Evolutionary conservation across 805 yeast species (phyloP).

Genomic region (Lachancea waltii): DNA sequence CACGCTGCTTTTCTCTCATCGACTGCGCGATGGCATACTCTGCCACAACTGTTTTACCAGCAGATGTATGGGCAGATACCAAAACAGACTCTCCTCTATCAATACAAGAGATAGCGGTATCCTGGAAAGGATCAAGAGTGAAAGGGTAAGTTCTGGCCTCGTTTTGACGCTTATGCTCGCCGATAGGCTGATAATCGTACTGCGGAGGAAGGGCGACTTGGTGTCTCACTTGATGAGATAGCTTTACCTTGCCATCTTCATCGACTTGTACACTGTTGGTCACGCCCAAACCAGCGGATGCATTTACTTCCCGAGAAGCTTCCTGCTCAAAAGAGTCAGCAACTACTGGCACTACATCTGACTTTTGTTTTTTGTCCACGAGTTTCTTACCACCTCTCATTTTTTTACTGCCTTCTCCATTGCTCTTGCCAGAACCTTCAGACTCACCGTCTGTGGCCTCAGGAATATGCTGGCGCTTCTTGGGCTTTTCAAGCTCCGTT

Average conservation of each 20-base stretch:
- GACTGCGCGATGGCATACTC: constrained; percentile 96
- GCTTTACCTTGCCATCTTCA: constrained; percentile 51
- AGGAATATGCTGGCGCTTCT: too few relatives aligned
- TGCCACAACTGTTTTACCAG: constrained; percentile 96
- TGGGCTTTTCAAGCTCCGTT: constrained; percentile 6
- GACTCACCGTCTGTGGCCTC: too few relatives aligned
- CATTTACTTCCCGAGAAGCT: constrained; percentile 83
- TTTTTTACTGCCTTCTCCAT: too few relatives aligned
- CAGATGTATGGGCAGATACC: constrained; percentile 96
- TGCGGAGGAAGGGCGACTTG: constrained; percentile 95
- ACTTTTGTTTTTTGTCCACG: constrained; percentile 36
- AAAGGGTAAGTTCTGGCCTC: constrained; percentile 92
- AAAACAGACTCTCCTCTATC: constrained; percentile 91
- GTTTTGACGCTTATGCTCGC: constrained; percentile 68
- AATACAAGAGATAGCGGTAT: constrained; percentile 91
- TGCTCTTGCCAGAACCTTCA: too few relatives aligned
- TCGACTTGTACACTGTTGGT: constrained; percentile 34
- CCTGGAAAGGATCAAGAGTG: constrained; percentile 93
- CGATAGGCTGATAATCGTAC: constrained; percentile 80
- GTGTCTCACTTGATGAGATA: constrained; percentile 92
- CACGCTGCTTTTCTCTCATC: constrained; percentile 84
- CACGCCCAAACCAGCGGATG: constrained; percentile 62
- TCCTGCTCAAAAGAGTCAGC: constrained; percentile 85
- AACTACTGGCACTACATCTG: constrained; percentile 61
- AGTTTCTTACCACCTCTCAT: constrained; percentile 27